phyloP scores from a whole-genome alignment of 169 alveolate genomes.

The Eimeria zaria region DNA sequence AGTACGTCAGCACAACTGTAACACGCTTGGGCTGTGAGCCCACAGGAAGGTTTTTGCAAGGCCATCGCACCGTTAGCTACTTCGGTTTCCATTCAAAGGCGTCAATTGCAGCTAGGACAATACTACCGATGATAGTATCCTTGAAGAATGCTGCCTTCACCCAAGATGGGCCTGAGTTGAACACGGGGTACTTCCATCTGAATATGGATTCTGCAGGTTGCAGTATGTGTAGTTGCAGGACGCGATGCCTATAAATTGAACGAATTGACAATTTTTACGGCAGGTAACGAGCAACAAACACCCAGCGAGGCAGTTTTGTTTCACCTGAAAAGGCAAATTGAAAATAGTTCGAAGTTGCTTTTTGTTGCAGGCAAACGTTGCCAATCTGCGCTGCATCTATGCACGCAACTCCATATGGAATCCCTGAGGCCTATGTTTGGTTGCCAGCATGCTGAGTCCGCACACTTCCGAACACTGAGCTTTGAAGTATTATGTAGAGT shows the following conservation, averaged over 20 bases:
- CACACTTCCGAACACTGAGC: background rate
- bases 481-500: background rate
- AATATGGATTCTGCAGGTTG: background rate
- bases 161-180: too few relatives aligned
- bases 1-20: background rate
- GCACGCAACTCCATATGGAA: background rate
- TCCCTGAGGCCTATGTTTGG: background rate
- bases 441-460: background rate
- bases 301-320: background rate
- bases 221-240: background rate
- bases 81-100: background rate
- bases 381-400: background rate
- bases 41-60: background rate
- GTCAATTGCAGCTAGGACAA: background rate
- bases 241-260: background rate
- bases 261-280: background rate
- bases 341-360: background rate
- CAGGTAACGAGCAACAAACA: background rate
- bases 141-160: too few relatives aligned
- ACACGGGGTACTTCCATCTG: too few relatives aligned
- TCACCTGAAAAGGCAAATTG: background rate
- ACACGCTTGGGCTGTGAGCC: background rate
- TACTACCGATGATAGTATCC: too few relatives aligned
- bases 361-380: background rate
- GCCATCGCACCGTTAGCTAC: background rate